Evolutionary conservation across 176 grass and related monocot species (phyloP), one percentile per base, ranked within the genome.

Genomic region (Pontederia paniculata): DNA sequence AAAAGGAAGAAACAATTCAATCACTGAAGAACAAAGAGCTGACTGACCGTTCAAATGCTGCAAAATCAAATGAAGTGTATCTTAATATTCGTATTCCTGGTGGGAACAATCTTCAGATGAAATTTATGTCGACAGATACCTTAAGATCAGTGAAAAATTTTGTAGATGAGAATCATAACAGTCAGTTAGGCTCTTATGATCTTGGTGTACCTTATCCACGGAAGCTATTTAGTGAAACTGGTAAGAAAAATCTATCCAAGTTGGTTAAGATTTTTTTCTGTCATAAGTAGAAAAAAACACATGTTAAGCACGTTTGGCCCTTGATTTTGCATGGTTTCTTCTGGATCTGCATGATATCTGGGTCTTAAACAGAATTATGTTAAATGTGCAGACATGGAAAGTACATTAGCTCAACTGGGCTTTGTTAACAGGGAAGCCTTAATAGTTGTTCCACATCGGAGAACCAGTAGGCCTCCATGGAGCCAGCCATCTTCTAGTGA

Each of bases 181-280:
- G 14, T 79, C 55, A 23, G 17, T 12, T 75, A 48, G 69, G 77
- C 43, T 69, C 74, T 19, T 98, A 98, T 66, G 75, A 88, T 80
- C 77, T 98, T 41, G 88, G 77, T 44, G 71, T 98, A 66, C 77
- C 88, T 80, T 98, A 98, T 84, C 93, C 93, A 53, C 79, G 78
- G 60, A 84, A 76, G 71, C 20, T 97, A 48, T 97, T 97, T 65
- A 79, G 23, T 8, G 74, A 88, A 64, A 63, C 84, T 88, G 93
- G 93, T 98, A 76, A 22, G 21, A 9, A 52, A 63, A 67, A 53
- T 42, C 75, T 31, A 44, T 9, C 45, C 17, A 15, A n/a, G 25
- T 56, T 22, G 18, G 15, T 57, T 25, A 16, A 16, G 12, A 17
- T 20, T 18, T 1, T 16, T 10, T 48, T 22, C 21, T 25, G 46